Evolutionary conservation across 768 basidiomycete genomes (phyloP), one percentile per base, ranked within the genome.

Genomic region (Flagelloscypha sp.): DNA sequence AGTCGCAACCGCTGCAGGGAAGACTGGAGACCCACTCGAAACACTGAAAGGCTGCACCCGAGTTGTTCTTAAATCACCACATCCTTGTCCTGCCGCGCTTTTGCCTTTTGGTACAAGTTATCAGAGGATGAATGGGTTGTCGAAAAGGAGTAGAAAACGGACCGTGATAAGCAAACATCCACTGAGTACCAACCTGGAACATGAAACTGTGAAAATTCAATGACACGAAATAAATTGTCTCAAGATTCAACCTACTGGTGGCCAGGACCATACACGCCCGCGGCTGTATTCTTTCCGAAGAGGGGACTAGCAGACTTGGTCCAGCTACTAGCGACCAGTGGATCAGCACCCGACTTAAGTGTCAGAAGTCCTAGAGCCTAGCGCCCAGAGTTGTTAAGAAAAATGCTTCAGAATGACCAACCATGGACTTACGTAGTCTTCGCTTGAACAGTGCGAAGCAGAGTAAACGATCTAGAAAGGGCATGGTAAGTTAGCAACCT

Each of bases 381-480:
- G n/a, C n/a, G n/a, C n/a, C n/a, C n/a, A n/a, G n/a, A n/a, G n/a
- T n/a, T n/a, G n/a, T n/a, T n/a, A n/a, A n/a, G n/a, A 12, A 18
- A 17, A 19, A 13, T 28, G 9, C n/a, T 16, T 18, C 30, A 27
- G 18, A 33, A 7, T 21, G 9, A 16, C 19, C n/a, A 16, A 18
- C 9, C 15, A 5, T 17, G 8, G 7, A 31, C 37, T 6, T 30
- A 42, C 44, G 18, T 45, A 45, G 36, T 45, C 44, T 25, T 45
- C 44, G 10, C 41, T 45, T 23, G 44, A 45, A 30, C 44, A 45
- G 21, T 45, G 44, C n/a, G 44, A 45, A 20, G 44, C 44, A 12
- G 44, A 45, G 25, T 45, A 45, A 20, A 45, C 37, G 27, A 45
- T 45, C 44, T 45, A 24, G 17, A 12, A 32, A 27, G 17, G 20